Evolutionary conservation across 148 eudicot genomes (phyloP).

Genomic region (Chenopodium formosanum): DNA sequence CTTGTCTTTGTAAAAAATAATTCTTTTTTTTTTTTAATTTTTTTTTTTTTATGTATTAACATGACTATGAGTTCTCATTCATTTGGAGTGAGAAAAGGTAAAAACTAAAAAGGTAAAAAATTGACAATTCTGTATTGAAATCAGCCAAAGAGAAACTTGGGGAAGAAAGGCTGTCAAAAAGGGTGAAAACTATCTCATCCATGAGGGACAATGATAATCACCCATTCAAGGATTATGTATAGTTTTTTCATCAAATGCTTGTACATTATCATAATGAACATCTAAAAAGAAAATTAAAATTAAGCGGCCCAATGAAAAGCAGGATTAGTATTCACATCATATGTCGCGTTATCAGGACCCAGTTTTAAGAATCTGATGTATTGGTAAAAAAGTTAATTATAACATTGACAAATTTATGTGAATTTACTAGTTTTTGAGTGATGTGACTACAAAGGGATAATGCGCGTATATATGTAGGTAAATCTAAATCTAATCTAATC

Average conservation of each 20-base stretch:
- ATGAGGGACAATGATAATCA: slow-evolving; percentile 33
- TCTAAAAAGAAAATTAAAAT: background rate
- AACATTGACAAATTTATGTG: too few species aligned
- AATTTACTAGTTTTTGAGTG: too few species aligned
- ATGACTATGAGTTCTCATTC: slow-evolving; percentile 6
- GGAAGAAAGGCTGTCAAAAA: slow-evolving; percentile 31
- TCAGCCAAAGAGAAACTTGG: background rate
- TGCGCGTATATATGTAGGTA: too few species aligned
- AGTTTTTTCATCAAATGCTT: slow-evolving; percentile 9
- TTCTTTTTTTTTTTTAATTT: slow-evolving; percentile 15
- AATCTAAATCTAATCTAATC: too few species aligned
- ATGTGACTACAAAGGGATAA: too few species aligned
- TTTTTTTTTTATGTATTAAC: background rate
- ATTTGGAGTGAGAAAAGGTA: background rate
- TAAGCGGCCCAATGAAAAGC: background rate
- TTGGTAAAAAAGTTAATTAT: too few species aligned
- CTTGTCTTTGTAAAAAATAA: slow-evolving; percentile 20
- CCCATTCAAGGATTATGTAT: slow-evolving; percentile 30
- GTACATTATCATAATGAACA: slow-evolving; percentile 12
- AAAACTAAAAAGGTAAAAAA: slow-evolving; percentile 10
- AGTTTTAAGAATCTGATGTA: background rate
- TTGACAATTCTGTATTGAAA: slow-evolving; percentile 16
- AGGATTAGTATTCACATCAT: slow-evolving; percentile 10
- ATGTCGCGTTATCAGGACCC: background rate
- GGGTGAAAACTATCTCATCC: slow-evolving; percentile 43